Conservation (phyloP, 2,329 filamentous ascomycete genomes). For the Plenodomus biglobosus region DNA sequence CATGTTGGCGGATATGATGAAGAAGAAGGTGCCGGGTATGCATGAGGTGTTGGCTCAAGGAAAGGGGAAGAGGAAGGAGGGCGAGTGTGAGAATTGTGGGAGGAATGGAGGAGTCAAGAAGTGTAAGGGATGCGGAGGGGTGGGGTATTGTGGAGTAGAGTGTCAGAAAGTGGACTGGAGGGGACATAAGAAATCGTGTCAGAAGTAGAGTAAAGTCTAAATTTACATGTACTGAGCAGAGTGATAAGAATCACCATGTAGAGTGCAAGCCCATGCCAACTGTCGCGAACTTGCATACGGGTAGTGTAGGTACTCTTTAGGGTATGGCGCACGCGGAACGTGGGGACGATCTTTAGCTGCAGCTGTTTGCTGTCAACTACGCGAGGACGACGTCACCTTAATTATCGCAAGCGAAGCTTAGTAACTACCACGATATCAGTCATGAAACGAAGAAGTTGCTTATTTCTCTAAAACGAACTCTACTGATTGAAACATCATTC, state of each 20-base stretch:
- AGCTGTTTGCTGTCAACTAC: background rate
- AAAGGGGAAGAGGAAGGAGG: slow-evolving; percentile 8
- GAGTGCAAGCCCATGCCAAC: background rate
- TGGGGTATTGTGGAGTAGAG: slow-evolving; percentile 14
- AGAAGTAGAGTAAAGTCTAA: background rate
- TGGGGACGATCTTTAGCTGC: background rate
- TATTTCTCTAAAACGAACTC: background rate
- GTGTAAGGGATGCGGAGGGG: slow-evolving; percentile 15
- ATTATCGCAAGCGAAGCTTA: background rate
- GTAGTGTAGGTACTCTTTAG: no score
- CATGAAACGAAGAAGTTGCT: background rate
- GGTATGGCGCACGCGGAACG: background rate
- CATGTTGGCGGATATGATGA: slow-evolving; percentile 17
- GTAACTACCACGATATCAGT: background rate
- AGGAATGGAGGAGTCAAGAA: slow-evolving; percentile 3
- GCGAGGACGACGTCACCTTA: slow-evolving; percentile 3
- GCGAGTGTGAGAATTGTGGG: slow-evolving; percentile 13
- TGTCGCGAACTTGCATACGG: background rate
- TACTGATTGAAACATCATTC: background rate
- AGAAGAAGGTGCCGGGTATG: slow-evolving; percentile 11
- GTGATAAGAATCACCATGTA: background rate
- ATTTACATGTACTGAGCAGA: no score
- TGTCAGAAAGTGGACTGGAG: slow-evolving; percentile 22
- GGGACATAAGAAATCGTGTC: slow-evolving; percentile 16
- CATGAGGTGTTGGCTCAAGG: slow-evolving; percentile 6